Percentiles rank a stretch among this genome's conserved stretches.
These are phyloP conservation scores for Mortierella hygrophila DNA, from an alignment of 192 early-diverging fungal species.

Conservation along the genomic window DNA sequence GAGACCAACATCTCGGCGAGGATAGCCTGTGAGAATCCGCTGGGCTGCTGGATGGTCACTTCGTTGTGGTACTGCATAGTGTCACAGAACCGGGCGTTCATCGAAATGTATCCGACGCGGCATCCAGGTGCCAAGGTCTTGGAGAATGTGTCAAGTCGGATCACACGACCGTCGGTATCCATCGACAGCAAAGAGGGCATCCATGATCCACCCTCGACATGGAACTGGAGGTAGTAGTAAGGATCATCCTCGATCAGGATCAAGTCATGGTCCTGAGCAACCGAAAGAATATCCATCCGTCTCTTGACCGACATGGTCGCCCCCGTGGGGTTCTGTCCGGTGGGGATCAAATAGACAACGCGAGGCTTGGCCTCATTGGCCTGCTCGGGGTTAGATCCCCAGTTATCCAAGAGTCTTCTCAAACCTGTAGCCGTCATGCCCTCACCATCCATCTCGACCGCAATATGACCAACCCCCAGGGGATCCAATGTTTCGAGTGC, in stretches of 20 bases:
- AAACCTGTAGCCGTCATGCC: slow-evolving; percentile 72
- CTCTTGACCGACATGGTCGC: slow-evolving; percentile 80
- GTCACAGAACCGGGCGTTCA: slow-evolving; percentile 70
- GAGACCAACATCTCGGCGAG: slow-evolving; percentile 72
- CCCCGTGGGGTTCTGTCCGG: slow-evolving; percentile 91
- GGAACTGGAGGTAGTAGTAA: slow-evolving; percentile 90
- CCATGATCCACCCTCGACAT: slow-evolving; percentile 34
- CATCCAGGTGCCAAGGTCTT: slow-evolving; percentile 87
- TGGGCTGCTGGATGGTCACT: slow-evolving; percentile 83
- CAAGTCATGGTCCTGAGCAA: slow-evolving; percentile 79
- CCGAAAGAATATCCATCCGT: slow-evolving; percentile 77
- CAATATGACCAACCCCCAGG: slow-evolving; percentile 61
- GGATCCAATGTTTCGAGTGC: slow-evolving; percentile 66
- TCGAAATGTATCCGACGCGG: slow-evolving; percentile 79
- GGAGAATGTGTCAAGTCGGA: slow-evolving; percentile 90
- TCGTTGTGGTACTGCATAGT: slow-evolving; percentile 84
- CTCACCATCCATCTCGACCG: slow-evolving; percentile 69
- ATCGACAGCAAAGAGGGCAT: slow-evolving; percentile 83
- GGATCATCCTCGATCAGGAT: slow-evolving; percentile 93
- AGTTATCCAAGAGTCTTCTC: slow-evolving; percentile 56
- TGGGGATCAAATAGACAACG: slow-evolving; percentile 82
- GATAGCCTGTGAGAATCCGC: slow-evolving; percentile 81
- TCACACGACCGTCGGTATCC: slow-evolving; percentile 85
- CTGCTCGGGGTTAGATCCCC: slow-evolving; percentile 50
- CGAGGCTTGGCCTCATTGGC: slow-evolving; percentile 57